Base-by-base conservation (phyloP, 768 basidiomycete genomes). In the Termitomyces sp. region DNA sequence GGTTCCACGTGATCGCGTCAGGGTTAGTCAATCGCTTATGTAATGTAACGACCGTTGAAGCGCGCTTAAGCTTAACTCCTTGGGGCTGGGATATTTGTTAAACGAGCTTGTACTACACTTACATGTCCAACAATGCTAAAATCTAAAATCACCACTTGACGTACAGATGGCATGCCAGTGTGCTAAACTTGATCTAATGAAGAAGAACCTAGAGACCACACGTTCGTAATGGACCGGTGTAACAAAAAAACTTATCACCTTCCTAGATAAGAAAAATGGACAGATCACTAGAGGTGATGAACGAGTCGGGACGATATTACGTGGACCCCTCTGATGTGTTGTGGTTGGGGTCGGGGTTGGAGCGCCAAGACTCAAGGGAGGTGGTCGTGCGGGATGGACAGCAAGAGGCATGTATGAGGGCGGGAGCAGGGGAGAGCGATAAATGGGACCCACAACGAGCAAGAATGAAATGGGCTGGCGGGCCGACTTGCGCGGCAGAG, bases 261-360 rank as follows among this genome's bases (percentile, higher is more conserved):
- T 61, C 57, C 60, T 37, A 44, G 45, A 58, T 58, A 52, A 49
- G 60, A 58, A 58, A 58, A 57, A 53, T 19, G 37, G 8, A 23
- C 38, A 53, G 42, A 60, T 57, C 55, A 60, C 7, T 48, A 3
- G 43, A 52, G 33, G 42, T 53, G 46, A 56, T 56, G 51, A 53
- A 50, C 55, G 21, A 35, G 41, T 50, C 23, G 42, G 59, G 58
- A 42, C 23, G 17, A 37, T 37, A 17, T 21, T 42, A 19, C 21
- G 26, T 51, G 53, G 51, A 6, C 21, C 10, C 4, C 46, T 26
- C 28, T 56, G 52, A 50, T 60, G 15, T 21, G 23, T 51, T 26
- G 37, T 42, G 28, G 37, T 30, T 6, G 23, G 11, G 23, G 23
- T 23, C 23, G 23, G 23, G 10, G 23, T 31, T 8, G 35, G 37